Evolutionary conservation across 352 stramenopile species (phyloP).

Genomic region (Vaucheria bursata): DNA sequence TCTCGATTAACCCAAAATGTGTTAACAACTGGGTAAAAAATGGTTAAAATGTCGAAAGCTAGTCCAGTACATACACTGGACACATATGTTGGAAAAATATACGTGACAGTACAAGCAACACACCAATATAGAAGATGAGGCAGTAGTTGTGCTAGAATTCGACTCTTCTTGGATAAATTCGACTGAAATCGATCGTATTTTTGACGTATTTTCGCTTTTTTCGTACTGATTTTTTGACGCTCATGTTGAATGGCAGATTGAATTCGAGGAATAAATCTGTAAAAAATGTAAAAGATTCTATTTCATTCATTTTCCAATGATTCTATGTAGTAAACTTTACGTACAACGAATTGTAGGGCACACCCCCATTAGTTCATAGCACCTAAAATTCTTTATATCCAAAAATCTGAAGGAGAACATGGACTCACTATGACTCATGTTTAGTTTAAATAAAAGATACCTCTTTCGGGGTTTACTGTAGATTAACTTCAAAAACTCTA

Average conservation of each 20-base stretch:
- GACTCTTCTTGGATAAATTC: conserved; percentile 12
- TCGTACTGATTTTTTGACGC: background rate
- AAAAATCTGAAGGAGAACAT: too few relatives aligned
- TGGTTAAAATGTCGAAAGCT: conserved; percentile 13
- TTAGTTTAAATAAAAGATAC: too few relatives aligned
- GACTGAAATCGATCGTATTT: background rate
- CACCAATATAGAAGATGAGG: conserved; percentile 35
- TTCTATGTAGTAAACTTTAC: background rate
- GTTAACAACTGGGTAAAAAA: conserved; percentile 21
- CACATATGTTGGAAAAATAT: conserved; percentile 10
- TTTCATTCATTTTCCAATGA: too few relatives aligned
- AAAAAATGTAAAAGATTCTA: background rate
- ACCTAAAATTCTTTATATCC: too few relatives aligned
- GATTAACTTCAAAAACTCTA: too few relatives aligned
- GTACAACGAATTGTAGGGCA: background rate
- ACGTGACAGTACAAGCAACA: conserved; percentile 4
- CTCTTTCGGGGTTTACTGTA: too few relatives aligned
- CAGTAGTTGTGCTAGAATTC: conserved; percentile 19
- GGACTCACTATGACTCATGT: too few relatives aligned
- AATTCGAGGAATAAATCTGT: background rate
- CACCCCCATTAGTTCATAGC: too few relatives aligned
- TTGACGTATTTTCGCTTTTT: background rate
- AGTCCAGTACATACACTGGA: background rate
- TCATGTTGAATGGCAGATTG: background rate
- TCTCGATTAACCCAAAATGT: background rate